Evolutionary conservation across 1,139 yeast genomes (phyloP).

Genomic region (Yamadazyma buinensis): DNA sequence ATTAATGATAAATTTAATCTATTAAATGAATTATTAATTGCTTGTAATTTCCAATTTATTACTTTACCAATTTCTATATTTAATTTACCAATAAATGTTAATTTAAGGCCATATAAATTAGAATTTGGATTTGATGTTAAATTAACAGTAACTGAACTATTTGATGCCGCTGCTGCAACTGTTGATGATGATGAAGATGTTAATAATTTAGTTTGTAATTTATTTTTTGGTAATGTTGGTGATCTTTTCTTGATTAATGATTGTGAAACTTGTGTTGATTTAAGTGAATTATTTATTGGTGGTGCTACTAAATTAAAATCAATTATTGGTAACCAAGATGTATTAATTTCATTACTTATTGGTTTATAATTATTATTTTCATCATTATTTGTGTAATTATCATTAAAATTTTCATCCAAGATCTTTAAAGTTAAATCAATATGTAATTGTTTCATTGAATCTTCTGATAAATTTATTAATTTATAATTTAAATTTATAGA

Average conservation of each 20-base stretch:
- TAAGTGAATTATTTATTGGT: slow-evolving; percentile 39
- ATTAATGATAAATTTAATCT: slow-evolving; percentile 44
- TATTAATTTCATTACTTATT: slow-evolving; percentile 35
- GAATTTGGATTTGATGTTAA: slow-evolving; percentile 27
- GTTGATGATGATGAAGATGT: slow-evolving; percentile 16
- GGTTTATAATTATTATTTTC: slow-evolving; percentile 1
- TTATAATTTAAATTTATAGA: slow-evolving; percentile 44
- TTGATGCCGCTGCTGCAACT: no score
- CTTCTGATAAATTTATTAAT: slow-evolving; percentile 29
- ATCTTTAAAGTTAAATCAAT: slow-evolving; percentile 26
- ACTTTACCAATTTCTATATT: slow-evolving; percentile 58
- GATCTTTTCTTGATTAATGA: slow-evolving; percentile 1
- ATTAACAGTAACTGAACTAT: slow-evolving; percentile 45
- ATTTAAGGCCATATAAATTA: slow-evolving; percentile 45
- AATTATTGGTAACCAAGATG: slow-evolving; percentile 59
- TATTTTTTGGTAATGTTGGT: background rate
- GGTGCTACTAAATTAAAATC: slow-evolving; percentile 53
- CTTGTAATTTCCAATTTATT: slow-evolving; percentile 63
- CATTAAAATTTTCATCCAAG: no score
- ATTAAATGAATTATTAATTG: slow-evolving; percentile 53
- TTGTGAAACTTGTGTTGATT: slow-evolving; percentile 10
- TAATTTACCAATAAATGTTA: slow-evolving; percentile 64
- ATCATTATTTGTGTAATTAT: no score
- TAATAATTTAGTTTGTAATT: slow-evolving; percentile 1
- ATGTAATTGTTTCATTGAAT: slow-evolving; percentile 24